Evolutionary conservation across 805 yeast genomes (phyloP).

Genomic region (Teunomyces funiuensis): DNA sequence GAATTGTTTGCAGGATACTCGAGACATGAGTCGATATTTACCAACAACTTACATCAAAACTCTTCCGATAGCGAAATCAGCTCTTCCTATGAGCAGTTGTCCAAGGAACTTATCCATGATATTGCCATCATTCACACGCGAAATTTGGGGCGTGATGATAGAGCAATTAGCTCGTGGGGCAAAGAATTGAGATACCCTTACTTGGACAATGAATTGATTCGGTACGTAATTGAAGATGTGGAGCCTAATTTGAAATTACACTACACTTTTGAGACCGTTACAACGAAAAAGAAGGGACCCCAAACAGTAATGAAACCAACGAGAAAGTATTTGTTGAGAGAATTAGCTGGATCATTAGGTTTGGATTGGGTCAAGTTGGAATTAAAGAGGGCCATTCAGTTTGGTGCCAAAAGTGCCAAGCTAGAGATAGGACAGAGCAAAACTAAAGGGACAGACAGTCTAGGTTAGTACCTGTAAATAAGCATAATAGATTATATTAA

Average conservation of each 20-base stretch:
- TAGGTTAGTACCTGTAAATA: constrained; percentile 7
- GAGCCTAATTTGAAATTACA: constrained; percentile 49
- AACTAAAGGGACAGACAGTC: constrained; percentile 68
- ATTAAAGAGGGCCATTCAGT: constrained; percentile 91
- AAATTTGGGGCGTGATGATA: constrained; percentile 88
- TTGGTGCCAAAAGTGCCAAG: constrained; percentile 94
- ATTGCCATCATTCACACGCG: constrained; percentile 72
- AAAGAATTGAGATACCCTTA: constrained; percentile 89
- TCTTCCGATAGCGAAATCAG: constrained; percentile 20
- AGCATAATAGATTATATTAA: not conserved
- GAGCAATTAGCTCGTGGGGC: constrained; percentile 83
- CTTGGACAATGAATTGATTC: constrained; percentile 62
- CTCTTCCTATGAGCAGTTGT: constrained; percentile 40
- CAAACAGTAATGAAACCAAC: constrained; percentile 21
- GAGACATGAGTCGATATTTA: constrained; percentile 62
- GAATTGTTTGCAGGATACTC: constrained; percentile 96
- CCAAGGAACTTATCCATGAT: constrained; percentile 64
- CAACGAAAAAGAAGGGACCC: constrained; percentile 28
- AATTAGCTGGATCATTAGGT: constrained; percentile 53
- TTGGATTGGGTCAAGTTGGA: constrained; percentile 64
- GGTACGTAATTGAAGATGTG: constrained; percentile 44
- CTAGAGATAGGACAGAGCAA: constrained; percentile 79
- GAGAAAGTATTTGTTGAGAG: constrained; percentile 60
- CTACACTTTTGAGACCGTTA: constrained; percentile 24
- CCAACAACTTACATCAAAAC: constrained; percentile 16